Percentiles rank a stretch among this genome's conserved stretches.
Conservation (phyloP, 148 eudicot genomes). For the Rhododendron kiyosumense region DNA sequence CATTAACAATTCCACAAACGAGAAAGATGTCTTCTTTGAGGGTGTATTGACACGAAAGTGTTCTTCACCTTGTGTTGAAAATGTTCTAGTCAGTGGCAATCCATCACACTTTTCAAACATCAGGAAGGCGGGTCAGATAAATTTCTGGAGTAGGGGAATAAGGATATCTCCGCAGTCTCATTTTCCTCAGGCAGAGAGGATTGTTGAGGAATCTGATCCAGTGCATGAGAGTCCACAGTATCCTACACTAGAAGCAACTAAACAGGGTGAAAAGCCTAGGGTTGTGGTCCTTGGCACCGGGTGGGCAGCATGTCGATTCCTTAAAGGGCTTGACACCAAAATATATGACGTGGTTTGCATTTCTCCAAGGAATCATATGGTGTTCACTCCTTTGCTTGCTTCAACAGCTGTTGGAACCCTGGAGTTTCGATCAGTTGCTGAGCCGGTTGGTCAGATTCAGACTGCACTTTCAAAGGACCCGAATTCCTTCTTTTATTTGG, state of each 20-base stretch:
- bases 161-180: conserved; percentile 31
- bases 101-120: conserved; percentile 18
- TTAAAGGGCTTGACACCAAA: conserved; percentile 71
- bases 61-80: conserved; percentile 17
- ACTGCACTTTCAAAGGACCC: conserved; percentile 70
- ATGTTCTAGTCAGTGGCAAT: conserved; percentile 13
- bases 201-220: conserved; percentile 33
- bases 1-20: conserved; percentile 13
- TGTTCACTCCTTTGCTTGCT: conserved; percentile 91
- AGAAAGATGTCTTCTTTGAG: conserved; percentile 3
- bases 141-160: conserved; percentile 43
- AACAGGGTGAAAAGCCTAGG: conserved; percentile 72
- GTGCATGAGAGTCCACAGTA: conserved; percentile 30
- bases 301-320: conserved; percentile 87
- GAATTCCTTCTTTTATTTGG: conserved; percentile 68
- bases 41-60: conserved; percentile 1
- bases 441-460: conserved; percentile 75
- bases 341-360: conserved; percentile 80
- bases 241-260: conserved; percentile 68
- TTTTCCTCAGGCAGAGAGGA: conserved; percentile 34
- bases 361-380: conserved; percentile 94
- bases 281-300: conserved; percentile 88
- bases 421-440: conserved; percentile 83
- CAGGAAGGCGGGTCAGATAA: conserved; percentile 12
- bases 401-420: conserved; percentile 93